Conservation (phyloP, 768 basidiomycete species). For the Phylloporus scabripes region DNA sequence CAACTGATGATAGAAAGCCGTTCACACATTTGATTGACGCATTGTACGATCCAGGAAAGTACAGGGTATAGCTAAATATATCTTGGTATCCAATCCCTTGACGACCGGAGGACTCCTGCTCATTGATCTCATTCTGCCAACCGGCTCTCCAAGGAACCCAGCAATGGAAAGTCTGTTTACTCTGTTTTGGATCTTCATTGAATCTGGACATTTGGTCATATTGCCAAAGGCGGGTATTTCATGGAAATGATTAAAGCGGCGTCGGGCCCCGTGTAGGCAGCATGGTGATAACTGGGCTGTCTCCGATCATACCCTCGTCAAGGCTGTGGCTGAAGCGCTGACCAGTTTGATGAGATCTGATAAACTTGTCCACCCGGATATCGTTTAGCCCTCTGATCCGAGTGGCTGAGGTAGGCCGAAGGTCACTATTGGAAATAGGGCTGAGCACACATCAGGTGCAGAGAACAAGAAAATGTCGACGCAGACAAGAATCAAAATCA, state of each 20-base stretch:
- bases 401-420: neutral
- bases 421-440: neutral
- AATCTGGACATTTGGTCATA: neutral
- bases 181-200: neutral
- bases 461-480: neutral
- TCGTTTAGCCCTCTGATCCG: neutral
- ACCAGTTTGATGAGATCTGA: neutral
- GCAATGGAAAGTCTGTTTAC: neutral
- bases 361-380: neutral
- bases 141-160: neutral
- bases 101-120: neutral
- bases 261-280: neutral
- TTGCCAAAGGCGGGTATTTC: neutral
- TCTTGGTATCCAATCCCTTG: neutral
- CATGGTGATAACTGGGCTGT: neutral
- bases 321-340: neutral
- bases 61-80: neutral
- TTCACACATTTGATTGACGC: neutral
- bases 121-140: neutral
- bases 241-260: neutral
- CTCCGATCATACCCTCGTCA: neutral
- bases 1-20: neutral
- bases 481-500: neutral
- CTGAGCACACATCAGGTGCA: neutral
- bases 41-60: neutral